Evolutionary conservation across 129 eudicot genomes (phyloP), one percentile per base, ranked within the genome.

Genomic region (Heracleum sosnowskyi): DNA sequence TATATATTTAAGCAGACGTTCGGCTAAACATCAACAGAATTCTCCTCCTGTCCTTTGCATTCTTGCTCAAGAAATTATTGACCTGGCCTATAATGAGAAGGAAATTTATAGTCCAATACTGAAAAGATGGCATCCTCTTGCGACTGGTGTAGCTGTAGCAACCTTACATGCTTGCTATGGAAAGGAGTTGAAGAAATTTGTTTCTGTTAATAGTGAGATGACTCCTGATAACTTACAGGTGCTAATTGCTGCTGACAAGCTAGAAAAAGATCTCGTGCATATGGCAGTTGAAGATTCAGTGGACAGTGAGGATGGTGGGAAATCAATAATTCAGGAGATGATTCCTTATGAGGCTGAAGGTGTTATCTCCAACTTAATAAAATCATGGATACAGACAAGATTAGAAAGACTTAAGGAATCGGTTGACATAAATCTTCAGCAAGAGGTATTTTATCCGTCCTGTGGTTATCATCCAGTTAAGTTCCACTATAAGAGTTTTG

Each of bases 201-300:
- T 92, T 86, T 87, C 97, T 24, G 89, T 96, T 62, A 92, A 91
- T 78, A 87, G 87, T 6, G 97, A 96, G 78, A 86, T 92, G 85
- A 96, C 97, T 17, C 97, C 97, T 37, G 97, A 92, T 79, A 96
- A 92, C 26, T 96, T 95, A 24, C 97, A 87, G 81, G 85, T 95
- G 49, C 62, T 95, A 55, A 83, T 92, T 87, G 92, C 99, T 37
- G 99, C 99, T 29, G 97, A 92, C 74, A 92, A 92, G 86, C 79
- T 96, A 47, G 99, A 96, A 82, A 86, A 96, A 81, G 97, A 96
- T 79, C 97, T 96, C 55, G 99, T 96, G 46, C 91, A 83, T 63
- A 92, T 91, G 57, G 99, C 97, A 55, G 99, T 96, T 66, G 97
- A 92, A 87, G 99, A 96, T 84, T 90, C 99, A 17, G 99, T 96